Evolutionary conservation across 176 grass and related monocot species (phyloP), one percentile per base, ranked within the genome.

Genomic region (Ensete ventricosum): DNA sequence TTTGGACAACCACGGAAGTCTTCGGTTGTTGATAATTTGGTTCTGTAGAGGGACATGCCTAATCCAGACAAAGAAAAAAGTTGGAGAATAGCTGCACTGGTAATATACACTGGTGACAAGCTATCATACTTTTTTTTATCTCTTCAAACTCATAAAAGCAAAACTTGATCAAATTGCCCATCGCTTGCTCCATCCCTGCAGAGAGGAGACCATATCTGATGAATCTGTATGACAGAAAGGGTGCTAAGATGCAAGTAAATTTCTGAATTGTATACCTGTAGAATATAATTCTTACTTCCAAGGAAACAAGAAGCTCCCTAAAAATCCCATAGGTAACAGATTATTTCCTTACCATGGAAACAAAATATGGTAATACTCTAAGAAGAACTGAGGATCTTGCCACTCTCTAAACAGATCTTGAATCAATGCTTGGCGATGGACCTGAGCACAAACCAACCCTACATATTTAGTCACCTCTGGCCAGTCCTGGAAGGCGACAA

Each of bases 401-500:
- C 78, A 85, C 0, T 82, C 83, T 23, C 90, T 97, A 76, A 86
- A 97, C 11, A 97, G 67, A 90, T 97, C 93, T 78, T 93, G 85
- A 74, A 97, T 97, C 50, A 97, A 52, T 50, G 91, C 93, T 51
- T 93, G 88, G 64, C 93, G 84, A 66, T 97, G 93, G 29, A 85
- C 71, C 51, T 97, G 93, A 52, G 93, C 93, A 78, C 86, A 93
- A 62, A 97, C 93, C 70, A 97, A 86, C 51, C 94, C 88, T 43
- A 90, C 88, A 82, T 93, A 97, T 72, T 93, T 97, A 53, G 90
- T 97, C 26, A 97, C 83, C 83, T 97, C 94, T 9, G 94, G 94
- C 90, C 94, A 97, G 83, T 97, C 90, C 25, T 97, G 94, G 62
- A 90, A 93, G 1, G 94, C 90, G 52, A 97, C 94, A 78, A 97